These are phyloP conservation scores for Helicostylum pulchrum DNA, from an alignment of 192 early-diverging fungal species.

Conservation along the genomic window DNA sequence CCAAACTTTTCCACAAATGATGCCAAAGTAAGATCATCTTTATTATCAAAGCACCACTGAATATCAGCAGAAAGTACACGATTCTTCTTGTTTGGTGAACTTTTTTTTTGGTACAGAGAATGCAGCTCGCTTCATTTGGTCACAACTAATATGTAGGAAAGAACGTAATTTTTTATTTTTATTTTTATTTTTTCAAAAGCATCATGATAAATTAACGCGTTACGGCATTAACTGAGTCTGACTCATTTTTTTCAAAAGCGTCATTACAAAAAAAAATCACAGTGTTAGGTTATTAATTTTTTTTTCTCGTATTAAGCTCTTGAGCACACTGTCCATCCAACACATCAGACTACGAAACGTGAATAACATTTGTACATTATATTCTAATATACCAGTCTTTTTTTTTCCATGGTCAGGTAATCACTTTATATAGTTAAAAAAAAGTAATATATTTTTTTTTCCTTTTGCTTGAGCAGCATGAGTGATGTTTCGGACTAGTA, in stretches of 20 bases:
- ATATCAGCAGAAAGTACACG: conserved; percentile 18
- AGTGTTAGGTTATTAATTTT: no score
- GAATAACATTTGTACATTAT: no score
- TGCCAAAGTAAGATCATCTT: conserved; percentile 9
- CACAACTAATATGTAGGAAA: conserved; percentile 2
- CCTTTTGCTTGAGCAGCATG: no score
- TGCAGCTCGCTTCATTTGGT: conserved; percentile 18
- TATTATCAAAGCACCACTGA: conserved; percentile 19
- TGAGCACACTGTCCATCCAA: no score
- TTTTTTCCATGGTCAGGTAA: no score
- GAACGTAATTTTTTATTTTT: neutral
- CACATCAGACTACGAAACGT: no score
- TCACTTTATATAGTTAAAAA: no score
- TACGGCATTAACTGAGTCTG: conserved; percentile 8
- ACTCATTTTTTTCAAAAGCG: conserved; percentile 3
- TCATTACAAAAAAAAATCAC: no score
- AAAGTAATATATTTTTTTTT: no score
- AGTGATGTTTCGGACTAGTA: neutral
- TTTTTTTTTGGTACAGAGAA: conserved; percentile 8
- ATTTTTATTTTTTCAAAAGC: conserved; percentile 6
- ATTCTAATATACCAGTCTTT: no score
- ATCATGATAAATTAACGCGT: conserved; percentile 3
- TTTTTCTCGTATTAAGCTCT: no score
- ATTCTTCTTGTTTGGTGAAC: conserved; percentile 14
- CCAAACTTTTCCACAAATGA: conserved; percentile 10